phyloP scores from a whole-genome alignment of 306 rosid genomes.

The Begonia fuchsioides region DNA sequence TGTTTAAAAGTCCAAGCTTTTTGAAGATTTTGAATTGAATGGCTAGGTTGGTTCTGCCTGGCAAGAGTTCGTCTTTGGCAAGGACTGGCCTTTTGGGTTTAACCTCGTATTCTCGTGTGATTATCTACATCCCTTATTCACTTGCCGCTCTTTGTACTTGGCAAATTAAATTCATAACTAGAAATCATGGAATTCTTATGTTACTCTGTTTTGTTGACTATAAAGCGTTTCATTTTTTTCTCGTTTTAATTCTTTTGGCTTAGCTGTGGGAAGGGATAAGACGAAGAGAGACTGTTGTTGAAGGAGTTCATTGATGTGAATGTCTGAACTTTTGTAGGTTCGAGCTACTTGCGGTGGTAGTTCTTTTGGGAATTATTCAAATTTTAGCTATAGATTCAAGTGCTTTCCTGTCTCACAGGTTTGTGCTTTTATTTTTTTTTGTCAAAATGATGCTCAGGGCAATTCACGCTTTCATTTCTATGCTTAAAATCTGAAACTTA shows the following conservation, averaged over 20 bases:
- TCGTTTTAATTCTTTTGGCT: not conserved
- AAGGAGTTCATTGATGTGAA: not conserved
- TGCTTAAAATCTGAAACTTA: not conserved
- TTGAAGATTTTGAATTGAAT: constrained; percentile 18
- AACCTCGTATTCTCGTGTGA: constrained; percentile 43
- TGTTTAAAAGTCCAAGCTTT: constrained; percentile 6
- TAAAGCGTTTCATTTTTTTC: not conserved
- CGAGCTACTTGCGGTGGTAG: constrained; percentile 25
- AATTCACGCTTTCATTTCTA: not conserved
- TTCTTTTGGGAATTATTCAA: constrained; percentile 22
- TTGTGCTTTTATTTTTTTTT: constrained; percentile 7
- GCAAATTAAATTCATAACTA: not conserved
- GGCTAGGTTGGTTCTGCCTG: constrained; percentile 45
- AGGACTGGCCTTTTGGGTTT: constrained; percentile 39
- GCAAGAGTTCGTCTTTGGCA: constrained; percentile 24
- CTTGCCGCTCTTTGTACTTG: not conserved
- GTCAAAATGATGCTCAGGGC: not conserved
- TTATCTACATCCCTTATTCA: constrained; percentile 9
- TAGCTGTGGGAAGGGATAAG: not conserved
- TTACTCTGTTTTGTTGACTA: no score
- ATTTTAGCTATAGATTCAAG: constrained; percentile 29
- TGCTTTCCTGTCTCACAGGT: constrained; percentile 55
- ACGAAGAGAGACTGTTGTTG: not conserved
- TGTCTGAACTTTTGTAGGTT: constrained; percentile 25
- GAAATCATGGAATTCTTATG: not conserved